phyloP scores from a whole-genome alignment of 306 rosid species.

The Vachellia pachyceras region DNA sequence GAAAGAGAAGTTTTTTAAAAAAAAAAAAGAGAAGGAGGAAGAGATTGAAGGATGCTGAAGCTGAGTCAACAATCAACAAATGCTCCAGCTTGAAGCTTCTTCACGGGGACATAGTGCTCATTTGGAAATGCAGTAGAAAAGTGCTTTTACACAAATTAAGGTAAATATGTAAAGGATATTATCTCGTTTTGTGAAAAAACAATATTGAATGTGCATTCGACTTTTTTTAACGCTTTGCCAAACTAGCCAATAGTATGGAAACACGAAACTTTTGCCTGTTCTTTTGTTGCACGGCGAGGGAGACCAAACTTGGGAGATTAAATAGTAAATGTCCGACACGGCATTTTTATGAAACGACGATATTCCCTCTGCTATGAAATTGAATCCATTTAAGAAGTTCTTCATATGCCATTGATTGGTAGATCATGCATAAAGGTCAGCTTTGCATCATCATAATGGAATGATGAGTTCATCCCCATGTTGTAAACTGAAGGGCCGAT shows the following conservation, averaged over 20 bases:
- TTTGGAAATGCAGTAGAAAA: too few relatives aligned
- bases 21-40: too few relatives aligned
- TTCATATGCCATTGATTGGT: background rate
- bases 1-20: background rate
- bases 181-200: too few relatives aligned
- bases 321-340: background rate
- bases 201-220: too few relatives aligned
- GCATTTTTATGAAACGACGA: background rate
- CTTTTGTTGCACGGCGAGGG: background rate
- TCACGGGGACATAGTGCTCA: background rate
- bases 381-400: background rate
- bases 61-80: background rate
- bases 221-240: too few relatives aligned
- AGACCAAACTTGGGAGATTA: background rate
- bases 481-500: background rate
- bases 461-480: background rate
- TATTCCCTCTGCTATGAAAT: background rate
- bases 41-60: background rate
- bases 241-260: too few relatives aligned
- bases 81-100: background rate
- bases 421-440: background rate
- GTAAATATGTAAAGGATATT: too few relatives aligned
- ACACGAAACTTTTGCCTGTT: too few relatives aligned
- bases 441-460: background rate
- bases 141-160: too few relatives aligned